phyloP scores from a whole-genome alignment of 1,139 yeast species.

The Torulaspora globosa region DNA sequence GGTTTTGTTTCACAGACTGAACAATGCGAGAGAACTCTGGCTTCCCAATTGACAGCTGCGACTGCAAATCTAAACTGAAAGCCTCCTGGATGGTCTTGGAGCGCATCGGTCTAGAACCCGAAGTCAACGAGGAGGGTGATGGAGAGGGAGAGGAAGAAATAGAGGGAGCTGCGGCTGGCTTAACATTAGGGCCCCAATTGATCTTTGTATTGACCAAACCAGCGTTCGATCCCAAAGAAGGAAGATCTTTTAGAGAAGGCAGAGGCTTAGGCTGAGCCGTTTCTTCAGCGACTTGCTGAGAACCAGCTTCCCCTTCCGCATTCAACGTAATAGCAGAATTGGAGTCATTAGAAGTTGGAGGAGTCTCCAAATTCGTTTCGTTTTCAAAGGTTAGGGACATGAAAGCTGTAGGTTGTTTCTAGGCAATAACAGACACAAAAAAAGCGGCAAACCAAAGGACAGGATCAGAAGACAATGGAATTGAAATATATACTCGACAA shows the following conservation, averaged over 20 bases:
- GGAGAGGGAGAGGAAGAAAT: slow-evolving; percentile 35
- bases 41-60: slow-evolving; percentile 59
- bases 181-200: slow-evolving; percentile 47
- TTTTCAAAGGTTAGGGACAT: slow-evolving; percentile 69
- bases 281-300: slow-evolving; percentile 13
- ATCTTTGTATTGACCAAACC: slow-evolving; percentile 40
- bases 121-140: slow-evolving; percentile 24
- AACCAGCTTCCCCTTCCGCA: slow-evolving; percentile 10
- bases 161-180: slow-evolving; percentile 39
- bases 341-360: slow-evolving; percentile 22
- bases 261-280: slow-evolving; percentile 34
- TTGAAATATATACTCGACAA: slow-evolving; percentile 2
- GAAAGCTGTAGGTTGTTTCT: neutral
- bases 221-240: slow-evolving; percentile 58
- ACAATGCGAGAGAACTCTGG: slow-evolving; percentile 64
- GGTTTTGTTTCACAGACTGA: slow-evolving; percentile 54
- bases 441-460: slow-evolving; percentile 42
- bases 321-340: slow-evolving; percentile 4
- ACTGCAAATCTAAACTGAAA: slow-evolving; percentile 63
- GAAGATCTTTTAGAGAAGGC: slow-evolving; percentile 56
- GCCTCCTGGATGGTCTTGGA: slow-evolving; percentile 64
- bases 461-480: slow-evolving; percentile 23
- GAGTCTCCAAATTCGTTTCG: slow-evolving; percentile 18
- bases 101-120: slow-evolving; percentile 36
- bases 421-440: slow-evolving; percentile 12